Base-by-base conservation (phyloP, 805 yeast genomes). In the Lipomyces orientalis region DNA sequence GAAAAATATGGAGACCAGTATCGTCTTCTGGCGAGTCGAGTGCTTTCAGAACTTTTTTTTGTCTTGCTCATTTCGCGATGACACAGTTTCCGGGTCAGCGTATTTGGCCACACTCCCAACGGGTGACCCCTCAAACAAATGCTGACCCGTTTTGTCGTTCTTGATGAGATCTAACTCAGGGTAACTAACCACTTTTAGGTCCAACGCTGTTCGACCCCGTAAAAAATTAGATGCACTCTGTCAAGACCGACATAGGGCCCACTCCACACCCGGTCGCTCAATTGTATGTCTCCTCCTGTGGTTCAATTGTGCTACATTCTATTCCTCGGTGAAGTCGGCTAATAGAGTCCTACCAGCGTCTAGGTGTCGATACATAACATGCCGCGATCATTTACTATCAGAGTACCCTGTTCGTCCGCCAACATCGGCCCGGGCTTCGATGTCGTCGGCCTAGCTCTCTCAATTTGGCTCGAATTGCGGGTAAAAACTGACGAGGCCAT, bases 381-480 rank as follows among this genome's bases (percentile, higher is more conserved):
- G 67, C 60, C 61, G 5, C 65, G 72, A 60, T 64, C 68, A 54
- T 68, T 67, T 58, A 51, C 61, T 39, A 73, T 74, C 57, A 60
- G 52, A 43, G 95, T 94, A 19, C 99, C 99, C 3, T 97, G 98
- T 6, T 93, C 98, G 4, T 90, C 97, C 60, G 99, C 99, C 75
- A 95, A 95, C 75, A 94, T 95, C 62, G 99, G 99, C 8, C 99
- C 99, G 9, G 99, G 99, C 0, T 95, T 94, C 76, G 99, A 95
- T 79, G 99, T 95, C 6, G 81, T 95, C 61, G 99, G 99, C 31
- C 89, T 95, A 54, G 97, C 97, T 58, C 83, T 95, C 71, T 85
- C 90, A 69, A 81, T 93, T 60, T 92, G 81, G 75, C 82, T 95
- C 65, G 90, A 88, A 62, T 82, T 95, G 65, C 81, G 83, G 2